phyloP scores from a whole-genome alignment of 768 basidiomycete species.

The Rhodotorula taiwanensis region DNA sequence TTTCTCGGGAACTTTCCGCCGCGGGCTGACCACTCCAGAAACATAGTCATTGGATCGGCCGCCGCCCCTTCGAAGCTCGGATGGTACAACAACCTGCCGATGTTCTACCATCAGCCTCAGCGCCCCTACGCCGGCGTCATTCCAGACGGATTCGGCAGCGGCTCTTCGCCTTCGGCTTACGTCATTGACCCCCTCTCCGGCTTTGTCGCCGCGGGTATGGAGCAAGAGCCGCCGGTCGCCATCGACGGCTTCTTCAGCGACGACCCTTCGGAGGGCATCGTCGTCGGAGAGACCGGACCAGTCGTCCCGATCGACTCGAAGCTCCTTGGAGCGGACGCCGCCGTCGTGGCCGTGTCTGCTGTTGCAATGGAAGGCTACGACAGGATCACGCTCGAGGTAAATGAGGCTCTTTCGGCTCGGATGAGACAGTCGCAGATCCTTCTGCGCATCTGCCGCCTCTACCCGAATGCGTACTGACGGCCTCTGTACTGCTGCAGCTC shows the following conservation, averaged over 20 bases:
- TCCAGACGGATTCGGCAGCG: conserved; percentile 44
- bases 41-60: conserved; percentile 7
- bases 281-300: too few relatives aligned
- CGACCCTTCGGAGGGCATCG: conserved; percentile 14
- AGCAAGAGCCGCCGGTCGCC: neutral
- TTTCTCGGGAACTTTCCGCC: too few relatives aligned
- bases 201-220: conserved; percentile 39
- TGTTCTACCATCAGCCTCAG: neutral
- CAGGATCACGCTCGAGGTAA: conserved; percentile 28
- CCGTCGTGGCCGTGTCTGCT: conserved; percentile 32
- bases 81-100: neutral
- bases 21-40: conserved; percentile 1
- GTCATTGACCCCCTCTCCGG: conserved; percentile 44
- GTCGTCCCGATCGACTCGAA: conserved; percentile 24
- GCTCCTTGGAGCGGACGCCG: conserved; percentile 6
- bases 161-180: conserved; percentile 41
- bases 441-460: neutral
- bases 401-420: neutral
- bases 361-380: conserved; percentile 38
- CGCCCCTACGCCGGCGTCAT: neutral
- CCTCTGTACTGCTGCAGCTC: neutral
- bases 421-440: neutral
- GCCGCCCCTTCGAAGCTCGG: conserved; percentile 39
- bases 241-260: conserved; percentile 24
- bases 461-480: neutral